A percentile compares a stretch with the other conserved stretches of the same genome.
These are phyloP conservation scores for Suhomyces ambrosiae DNA, from an alignment of 1,139 yeast species.

Conservation along the genomic window DNA sequence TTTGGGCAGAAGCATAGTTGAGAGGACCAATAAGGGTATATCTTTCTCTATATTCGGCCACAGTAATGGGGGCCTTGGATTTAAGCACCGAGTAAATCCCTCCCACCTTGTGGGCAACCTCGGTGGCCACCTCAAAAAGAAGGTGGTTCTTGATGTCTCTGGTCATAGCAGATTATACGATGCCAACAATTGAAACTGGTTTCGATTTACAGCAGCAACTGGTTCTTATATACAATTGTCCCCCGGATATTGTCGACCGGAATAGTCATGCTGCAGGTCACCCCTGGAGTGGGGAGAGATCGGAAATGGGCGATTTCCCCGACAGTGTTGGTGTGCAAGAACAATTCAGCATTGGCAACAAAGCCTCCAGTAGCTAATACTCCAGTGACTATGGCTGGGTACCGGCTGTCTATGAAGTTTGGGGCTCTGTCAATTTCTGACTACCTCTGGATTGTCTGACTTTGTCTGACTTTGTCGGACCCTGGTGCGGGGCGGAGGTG, in stretches of 20 bases:
- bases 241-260: conserved; percentile 8
- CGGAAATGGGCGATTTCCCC: background rate
- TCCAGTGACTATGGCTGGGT: too few species aligned
- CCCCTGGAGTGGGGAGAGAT: conserved; percentile 16
- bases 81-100: conserved; percentile 96
- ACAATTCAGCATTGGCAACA: too few species aligned
- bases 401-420: too few species aligned
- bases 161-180: conserved; percentile 43
- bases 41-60: conserved; percentile 87
- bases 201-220: conserved; percentile 5
- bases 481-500: too few species aligned
- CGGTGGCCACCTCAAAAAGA: conserved; percentile 93
- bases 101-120: conserved; percentile 96
- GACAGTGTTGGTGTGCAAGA: too few species aligned
- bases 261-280: conserved; percentile 11
- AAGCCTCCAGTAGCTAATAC: too few species aligned
- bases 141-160: conserved; percentile 82
- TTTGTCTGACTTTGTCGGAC: too few species aligned
- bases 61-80: conserved; percentile 95
- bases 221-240: conserved; percentile 8
- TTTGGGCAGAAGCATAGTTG: conserved; percentile 78
- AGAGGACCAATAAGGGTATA: conserved; percentile 88
- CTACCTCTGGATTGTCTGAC: too few species aligned
- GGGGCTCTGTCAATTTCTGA: too few species aligned
- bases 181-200: background rate